A percentile compares a stretch with the other conserved stretches of the same genome.
Conservation (phyloP, 2,329 filamentous ascomycete genomes). For the Chaetothyriales sp. region DNA sequence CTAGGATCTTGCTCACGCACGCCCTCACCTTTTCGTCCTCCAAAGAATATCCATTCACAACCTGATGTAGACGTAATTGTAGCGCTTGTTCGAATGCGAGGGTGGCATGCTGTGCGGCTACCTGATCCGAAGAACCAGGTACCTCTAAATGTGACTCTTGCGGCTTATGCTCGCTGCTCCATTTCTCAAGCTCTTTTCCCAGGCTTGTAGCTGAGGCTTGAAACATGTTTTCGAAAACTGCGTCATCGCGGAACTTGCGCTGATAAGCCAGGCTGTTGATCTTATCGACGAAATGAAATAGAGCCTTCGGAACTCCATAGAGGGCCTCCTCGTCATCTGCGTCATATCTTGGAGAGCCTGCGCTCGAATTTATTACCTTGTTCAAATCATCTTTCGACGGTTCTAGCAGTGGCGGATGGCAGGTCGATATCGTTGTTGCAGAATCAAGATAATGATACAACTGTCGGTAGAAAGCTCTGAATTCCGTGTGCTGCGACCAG, state of each 20-base stretch:
- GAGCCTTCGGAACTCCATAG: conserved; percentile 6
- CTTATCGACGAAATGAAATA: conserved; percentile 20
- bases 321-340: conserved; percentile 4
- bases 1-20: conserved; percentile 25
- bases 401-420: conserved; percentile 19
- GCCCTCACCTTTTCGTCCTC: conserved; percentile 23
- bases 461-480: conserved; percentile 27
- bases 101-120: conserved; percentile 26
- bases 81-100: conserved; percentile 31
- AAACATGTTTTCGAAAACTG: conserved; percentile 22
- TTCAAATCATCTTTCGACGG: conserved; percentile 1
- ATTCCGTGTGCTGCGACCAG: conserved; percentile 14
- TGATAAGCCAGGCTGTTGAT: conserved; percentile 21
- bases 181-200: conserved; percentile 26
- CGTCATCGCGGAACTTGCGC: conserved; percentile 19
- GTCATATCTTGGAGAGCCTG: neutral
- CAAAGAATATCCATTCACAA: conserved; percentile 31
- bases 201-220: conserved; percentile 22
- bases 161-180: conserved; percentile 22
- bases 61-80: conserved; percentile 31
- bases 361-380: neutral
- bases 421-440: conserved; percentile 22
- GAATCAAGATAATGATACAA: conserved; percentile 26
- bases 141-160: no score
- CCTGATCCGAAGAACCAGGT: no score